A percentile compares a stretch with the other conserved stretches of the same genome.
These are phyloP conservation scores for Scheffersomyces illinoinensis DNA, from an alignment of 1,139 yeast species.

Conservation along the genomic window DNA sequence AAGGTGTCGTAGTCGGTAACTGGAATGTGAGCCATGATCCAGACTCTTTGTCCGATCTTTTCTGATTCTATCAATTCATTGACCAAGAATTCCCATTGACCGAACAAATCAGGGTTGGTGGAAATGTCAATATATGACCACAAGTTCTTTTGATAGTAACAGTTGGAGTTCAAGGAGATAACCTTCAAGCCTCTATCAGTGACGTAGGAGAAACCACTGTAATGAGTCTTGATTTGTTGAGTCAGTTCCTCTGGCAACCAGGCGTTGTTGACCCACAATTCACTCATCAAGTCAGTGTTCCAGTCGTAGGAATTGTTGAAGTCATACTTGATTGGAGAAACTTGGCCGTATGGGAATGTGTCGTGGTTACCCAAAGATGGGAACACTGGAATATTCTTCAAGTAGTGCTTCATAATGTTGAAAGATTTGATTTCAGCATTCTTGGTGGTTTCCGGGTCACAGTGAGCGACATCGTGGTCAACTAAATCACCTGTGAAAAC, in stretches of 20 bases:
- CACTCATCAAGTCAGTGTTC: conserved; percentile 62
- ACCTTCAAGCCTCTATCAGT: conserved; percentile 61
- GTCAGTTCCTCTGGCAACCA: conserved; percentile 33
- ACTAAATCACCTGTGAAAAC: conserved; percentile 72
- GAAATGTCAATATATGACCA: conserved; percentile 60
- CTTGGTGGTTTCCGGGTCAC: conserved; percentile 49
- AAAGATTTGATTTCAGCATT: conserved; percentile 54
- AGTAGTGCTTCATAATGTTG: conserved; percentile 54
- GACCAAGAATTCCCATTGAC: conserved; percentile 61
- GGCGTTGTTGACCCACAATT: conserved; percentile 50
- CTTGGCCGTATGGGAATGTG: conserved; percentile 69
- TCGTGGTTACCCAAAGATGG: conserved; percentile 74
- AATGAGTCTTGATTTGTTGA: conserved; percentile 39
- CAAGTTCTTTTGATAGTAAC: conserved; percentile 64
- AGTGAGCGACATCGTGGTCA: conserved; percentile 54
- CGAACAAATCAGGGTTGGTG: conserved; percentile 60
- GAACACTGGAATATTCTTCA: conserved; percentile 58
- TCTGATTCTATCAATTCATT: conserved; percentile 64
- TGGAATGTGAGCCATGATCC: conserved; percentile 75
- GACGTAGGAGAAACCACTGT: conserved; percentile 61
- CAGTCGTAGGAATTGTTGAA: conserved; percentile 53
- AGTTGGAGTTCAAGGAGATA: conserved; percentile 65
- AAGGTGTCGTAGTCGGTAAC: conserved; percentile 54
- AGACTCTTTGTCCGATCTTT: conserved; percentile 56
- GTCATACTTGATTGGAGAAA: conserved; percentile 48